Conservation (phyloP, 1,284 basidiomycete genomes). For the Cystobasidium slooffiae region DNA sequence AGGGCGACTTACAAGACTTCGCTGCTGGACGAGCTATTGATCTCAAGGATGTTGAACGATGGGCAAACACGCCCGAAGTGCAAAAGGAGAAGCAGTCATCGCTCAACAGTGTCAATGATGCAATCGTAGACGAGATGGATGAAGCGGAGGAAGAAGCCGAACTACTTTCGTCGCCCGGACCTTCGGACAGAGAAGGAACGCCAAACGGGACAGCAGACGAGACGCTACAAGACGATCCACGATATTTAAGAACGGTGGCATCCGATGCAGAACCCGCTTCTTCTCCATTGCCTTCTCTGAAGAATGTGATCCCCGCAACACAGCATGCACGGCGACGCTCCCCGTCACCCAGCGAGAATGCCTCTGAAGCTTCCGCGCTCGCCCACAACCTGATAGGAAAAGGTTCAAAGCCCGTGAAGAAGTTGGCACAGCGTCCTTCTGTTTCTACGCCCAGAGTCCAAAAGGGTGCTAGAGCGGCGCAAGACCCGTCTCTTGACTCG, state of each 20-base stretch:
- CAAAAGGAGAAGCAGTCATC: conserved; percentile 2
- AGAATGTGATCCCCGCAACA: not conserved
- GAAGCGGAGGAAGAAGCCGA: conserved; percentile 23
- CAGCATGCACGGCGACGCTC: conserved; percentile 3
- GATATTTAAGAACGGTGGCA: not conserved
- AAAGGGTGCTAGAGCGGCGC: not conserved
- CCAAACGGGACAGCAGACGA: not conserved
- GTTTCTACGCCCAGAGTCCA: not conserved
- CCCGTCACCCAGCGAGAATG: conserved; percentile 22
- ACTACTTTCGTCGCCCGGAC: not conserved
- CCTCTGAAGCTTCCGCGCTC: not conserved
- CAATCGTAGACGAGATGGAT: conserved; percentile 29
- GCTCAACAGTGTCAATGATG: conserved; percentile 1
- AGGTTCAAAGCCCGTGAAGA: not conserved
- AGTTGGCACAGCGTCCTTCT: not conserved
- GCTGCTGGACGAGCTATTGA: not conserved
- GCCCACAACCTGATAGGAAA: not conserved
- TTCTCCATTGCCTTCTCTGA: conserved; percentile 9
- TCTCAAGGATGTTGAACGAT: not conserved
- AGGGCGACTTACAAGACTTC: conserved; percentile 10
- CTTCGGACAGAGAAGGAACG: not conserved
- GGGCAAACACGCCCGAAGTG: not conserved
- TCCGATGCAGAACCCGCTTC: not conserved
- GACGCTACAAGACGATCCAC: not conserved
- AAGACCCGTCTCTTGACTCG: not conserved